Evolutionary conservation across 2,329 filamentous ascomycete genomes (phyloP).

Genomic region (Colletotrichum falcatum): DNA sequence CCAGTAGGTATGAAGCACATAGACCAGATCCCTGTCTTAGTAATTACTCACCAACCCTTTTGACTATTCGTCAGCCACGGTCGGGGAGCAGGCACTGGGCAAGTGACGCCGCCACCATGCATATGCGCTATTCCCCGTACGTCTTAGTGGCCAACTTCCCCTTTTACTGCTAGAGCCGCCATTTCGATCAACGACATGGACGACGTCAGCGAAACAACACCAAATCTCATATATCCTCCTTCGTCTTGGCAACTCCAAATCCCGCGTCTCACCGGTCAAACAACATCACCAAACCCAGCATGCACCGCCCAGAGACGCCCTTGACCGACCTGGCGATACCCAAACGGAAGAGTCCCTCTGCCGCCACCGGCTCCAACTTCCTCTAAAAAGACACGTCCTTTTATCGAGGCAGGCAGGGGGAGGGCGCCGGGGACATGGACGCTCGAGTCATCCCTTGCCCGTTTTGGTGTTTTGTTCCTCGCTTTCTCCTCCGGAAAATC

Average conservation of each 20-base stretch:
- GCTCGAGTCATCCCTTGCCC: background rate
- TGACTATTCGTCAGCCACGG: background rate
- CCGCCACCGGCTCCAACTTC: background rate
- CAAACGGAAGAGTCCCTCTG: background rate
- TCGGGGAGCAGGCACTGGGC: background rate
- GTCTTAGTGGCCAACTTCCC: background rate
- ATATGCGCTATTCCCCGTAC: background rate
- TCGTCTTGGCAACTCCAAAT: background rate
- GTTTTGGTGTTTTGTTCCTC: conserved; percentile 12
- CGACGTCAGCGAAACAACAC: background rate
- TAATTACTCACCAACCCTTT: background rate
- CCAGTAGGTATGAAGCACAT: too few relatives aligned
- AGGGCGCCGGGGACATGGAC: background rate
- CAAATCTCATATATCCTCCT: conserved; percentile 1
- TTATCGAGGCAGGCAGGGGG: background rate
- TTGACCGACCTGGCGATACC: background rate
- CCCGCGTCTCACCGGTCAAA: background rate
- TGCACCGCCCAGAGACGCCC: background rate
- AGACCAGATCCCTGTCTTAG: background rate
- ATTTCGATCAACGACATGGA: conserved; percentile 16
- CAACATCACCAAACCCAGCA: background rate
- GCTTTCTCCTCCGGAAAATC: background rate
- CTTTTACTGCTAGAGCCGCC: conserved; percentile 18
- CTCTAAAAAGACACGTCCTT: conserved; percentile 17
- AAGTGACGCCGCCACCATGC: conserved; percentile 28